Evolutionary conservation across 1,284 basidiomycete species (phyloP).

Genomic region (Ganoderma sinense): DNA sequence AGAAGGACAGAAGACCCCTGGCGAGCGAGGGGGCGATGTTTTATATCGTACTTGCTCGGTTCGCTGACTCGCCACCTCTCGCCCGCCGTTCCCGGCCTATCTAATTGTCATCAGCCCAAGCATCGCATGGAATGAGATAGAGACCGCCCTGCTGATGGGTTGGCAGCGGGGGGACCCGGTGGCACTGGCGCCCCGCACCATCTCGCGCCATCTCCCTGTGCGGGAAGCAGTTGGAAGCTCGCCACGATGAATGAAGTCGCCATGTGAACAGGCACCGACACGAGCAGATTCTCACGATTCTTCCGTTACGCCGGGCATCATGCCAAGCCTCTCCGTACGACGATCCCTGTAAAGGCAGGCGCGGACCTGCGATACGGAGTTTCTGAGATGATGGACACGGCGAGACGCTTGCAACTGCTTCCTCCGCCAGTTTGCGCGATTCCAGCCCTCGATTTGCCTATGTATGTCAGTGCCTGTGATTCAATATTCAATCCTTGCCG

Average conservation of each 20-base stretch:
- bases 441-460: not conserved
- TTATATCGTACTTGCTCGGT: conserved; percentile 9
- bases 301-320: not conserved
- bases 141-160: not conserved
- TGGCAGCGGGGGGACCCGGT: not conserved
- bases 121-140: not conserved
- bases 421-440: not conserved
- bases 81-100: not conserved
- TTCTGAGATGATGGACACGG: not conserved
- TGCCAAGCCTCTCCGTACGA: not conserved
- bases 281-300: not conserved
- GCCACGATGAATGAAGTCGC: conserved; percentile 2
- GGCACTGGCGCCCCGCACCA: not conserved
- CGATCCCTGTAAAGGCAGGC: not conserved
- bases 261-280: conserved; percentile 16
- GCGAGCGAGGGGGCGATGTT: not conserved
- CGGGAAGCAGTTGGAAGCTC: not conserved
- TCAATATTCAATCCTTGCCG: too few relatives aligned
- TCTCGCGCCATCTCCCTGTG: not conserved
- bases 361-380: not conserved
- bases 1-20: not conserved
- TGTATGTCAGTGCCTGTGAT: not conserved
- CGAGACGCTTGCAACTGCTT: not conserved
- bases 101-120: not conserved
- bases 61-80: not conserved